Evolutionary conservation across 2,329 filamentous ascomycete species (phyloP), one percentile per base, ranked within the genome.

Genomic region (Epichloe sibirici): DNA sequence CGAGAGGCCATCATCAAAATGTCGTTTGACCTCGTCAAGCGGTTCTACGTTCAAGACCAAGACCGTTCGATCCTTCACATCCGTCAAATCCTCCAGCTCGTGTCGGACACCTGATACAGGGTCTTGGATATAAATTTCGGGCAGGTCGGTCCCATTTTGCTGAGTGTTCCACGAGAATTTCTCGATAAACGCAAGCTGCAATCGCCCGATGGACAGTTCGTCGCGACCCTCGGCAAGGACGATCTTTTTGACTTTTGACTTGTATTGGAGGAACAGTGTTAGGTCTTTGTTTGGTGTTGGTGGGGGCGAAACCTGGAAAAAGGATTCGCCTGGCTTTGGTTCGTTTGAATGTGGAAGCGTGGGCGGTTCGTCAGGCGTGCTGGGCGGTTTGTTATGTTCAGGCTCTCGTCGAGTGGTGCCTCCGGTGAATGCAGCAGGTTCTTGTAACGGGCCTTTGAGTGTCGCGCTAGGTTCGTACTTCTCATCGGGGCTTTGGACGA

Each of bases 101-200:
- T 98, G 91, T 15, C 93, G 85, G n/a, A 98, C 87, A 0, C 93
- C 93, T 8, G 93, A 97, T 2, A 96, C 79, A 0, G 90, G 86
- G 65, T 98, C 93, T 66, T 98, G 93, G 15, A 98, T 93, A 66
- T 98, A 96, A 15, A 98, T 97, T 61, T 98, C 93, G 0, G 93
- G 93, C 45, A 98, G 72, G 65, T 98, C 93, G 13, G 83, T 81
- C 7, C 93, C 93, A 62, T 96, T 94, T 55, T 89, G 86, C 61
- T 97, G 90, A 1, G 91, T 96, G 61, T 95, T 97, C 90, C 94
- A 98, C 0, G 91, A 93, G 65, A 98, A 98, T 66, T 96, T 98
- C 60, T 98, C 93, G 60, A 98, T 98, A 61, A 98, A 98, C 1
- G 93, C 91, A 31, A 98, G 77, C 66, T 98, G 91, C 53, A 98